Conservation (phyloP, 306 rosid genomes). For the Calophaca sinica region DNA sequence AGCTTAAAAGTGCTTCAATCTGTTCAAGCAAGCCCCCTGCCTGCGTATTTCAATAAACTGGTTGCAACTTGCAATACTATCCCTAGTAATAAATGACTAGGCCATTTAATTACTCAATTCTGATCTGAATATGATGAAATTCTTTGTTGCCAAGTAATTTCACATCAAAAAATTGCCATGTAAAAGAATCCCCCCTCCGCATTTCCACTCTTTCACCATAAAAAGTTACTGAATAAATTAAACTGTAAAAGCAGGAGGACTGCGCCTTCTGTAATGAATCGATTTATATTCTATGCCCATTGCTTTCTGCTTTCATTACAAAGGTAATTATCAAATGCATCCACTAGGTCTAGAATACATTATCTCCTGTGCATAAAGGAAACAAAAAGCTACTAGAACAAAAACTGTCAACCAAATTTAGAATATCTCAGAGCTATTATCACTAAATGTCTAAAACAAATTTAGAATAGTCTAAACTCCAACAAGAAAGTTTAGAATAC, state of each 20-base stretch:
- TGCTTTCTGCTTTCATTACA: background rate
- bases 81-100: background rate
- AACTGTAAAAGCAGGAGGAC: background rate
- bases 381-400: background rate
- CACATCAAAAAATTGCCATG: background rate
- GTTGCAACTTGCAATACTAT: background rate
- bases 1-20: constrained; percentile 25
- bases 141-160: background rate
- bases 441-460: background rate
- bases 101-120: constrained; percentile 12
- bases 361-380: background rate
- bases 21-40: constrained; percentile 5
- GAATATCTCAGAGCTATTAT: background rate
- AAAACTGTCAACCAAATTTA: background rate
- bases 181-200: background rate
- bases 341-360: background rate
- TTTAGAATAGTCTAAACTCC: background rate
- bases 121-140: background rate
- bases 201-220: background rate
- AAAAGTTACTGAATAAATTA: constrained; percentile 24
- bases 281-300: background rate
- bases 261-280: background rate
- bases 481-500: background rate
- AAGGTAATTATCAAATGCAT: constrained; percentile 1
- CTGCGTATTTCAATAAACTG: background rate